These are phyloP conservation scores for Suillus plorans DNA, from an alignment of 768 basidiomycete species.

Conservation along the genomic window DNA sequence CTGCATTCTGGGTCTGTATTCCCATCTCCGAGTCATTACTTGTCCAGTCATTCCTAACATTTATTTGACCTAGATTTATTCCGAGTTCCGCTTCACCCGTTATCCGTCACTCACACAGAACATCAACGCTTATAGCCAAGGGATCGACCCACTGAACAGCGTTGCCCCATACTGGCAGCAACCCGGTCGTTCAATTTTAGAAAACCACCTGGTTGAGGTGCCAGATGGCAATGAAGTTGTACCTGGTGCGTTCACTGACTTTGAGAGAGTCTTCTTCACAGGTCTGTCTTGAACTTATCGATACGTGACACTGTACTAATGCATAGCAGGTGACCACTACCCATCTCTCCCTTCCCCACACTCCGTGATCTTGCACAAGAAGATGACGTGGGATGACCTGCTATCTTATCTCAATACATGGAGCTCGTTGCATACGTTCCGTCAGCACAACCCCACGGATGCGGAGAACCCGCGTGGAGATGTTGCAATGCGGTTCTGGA, in stretches of 20 bases:
- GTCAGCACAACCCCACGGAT: conserved; percentile 63
- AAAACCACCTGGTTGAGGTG: conserved; percentile 67
- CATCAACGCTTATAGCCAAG: conserved; percentile 64
- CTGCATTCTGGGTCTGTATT: conserved; percentile 68
- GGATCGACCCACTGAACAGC: conserved; percentile 46
- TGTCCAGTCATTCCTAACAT: not conserved
- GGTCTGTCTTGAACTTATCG: conserved; percentile 34
- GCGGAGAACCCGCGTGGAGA: conserved; percentile 48
- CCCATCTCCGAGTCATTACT: not conserved
- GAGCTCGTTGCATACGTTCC: conserved; percentile 68
- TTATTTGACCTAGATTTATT: conserved; percentile 45
- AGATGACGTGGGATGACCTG: conserved; percentile 64
- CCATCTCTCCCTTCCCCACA: conserved; percentile 35
- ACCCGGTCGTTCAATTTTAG: conserved; percentile 73
- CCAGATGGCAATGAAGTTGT: conserved; percentile 47
- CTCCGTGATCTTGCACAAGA: conserved; percentile 52
- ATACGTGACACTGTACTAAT: not conserved
- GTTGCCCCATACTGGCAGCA: conserved; percentile 75
- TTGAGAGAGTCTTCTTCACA: conserved; percentile 58
- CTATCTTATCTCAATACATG: conserved; percentile 70
- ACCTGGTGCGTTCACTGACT: conserved; percentile 37
- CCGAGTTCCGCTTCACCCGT: conserved; percentile 63
- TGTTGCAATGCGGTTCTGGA: conserved; percentile 65
- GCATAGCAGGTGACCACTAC: conserved; percentile 39
- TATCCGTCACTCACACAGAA: conserved; percentile 56